Base-by-base conservation (phyloP, 2,329 filamentous ascomycete genomes). In the Periconia sp. region DNA sequence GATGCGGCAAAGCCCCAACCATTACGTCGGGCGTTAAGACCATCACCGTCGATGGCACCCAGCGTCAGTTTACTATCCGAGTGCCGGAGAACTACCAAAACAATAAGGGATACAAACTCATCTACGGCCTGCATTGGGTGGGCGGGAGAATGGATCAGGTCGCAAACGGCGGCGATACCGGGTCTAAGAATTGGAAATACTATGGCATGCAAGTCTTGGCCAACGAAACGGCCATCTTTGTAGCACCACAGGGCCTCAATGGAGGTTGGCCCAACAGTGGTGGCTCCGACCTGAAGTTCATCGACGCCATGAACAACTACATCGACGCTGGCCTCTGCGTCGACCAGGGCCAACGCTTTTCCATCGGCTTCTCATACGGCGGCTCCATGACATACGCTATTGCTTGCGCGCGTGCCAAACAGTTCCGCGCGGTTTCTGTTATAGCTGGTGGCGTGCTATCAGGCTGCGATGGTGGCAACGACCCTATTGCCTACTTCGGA, bases 341-440 rank as follows among this genome's bases (percentile, higher is more conserved):
- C 20, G 71, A 79, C 47, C 61, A 72, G 51, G 62, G 58, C 45
- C 65, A 71, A 51, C 64, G 72, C 49, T 79, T 78, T 58, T 65
- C 74, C 31, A 76, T 73, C 1, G 75, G 75, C 6, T 78, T 74
- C 60, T 74, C 71, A 57, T 77, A 76, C 56, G 75, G 76, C 23
- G 75, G 70, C 35, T 68, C 69, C 33, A 77, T 78, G 73, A 70
- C 67, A 1, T 75, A 69, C 56, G 64, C 72, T 0, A 58, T 76
- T 18, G 75, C 76, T 2, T 78, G 76, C 54, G 67, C 76, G 0
- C 69, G 73, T n/a, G 67, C 75, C 6, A 59, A 61, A 18, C 58
- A 61, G 37, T 71, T 77, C 59, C 68, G 70, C 30, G 76, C 71
- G 37, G 70, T 78, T 13, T 67, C 69, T 3, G 40, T 50, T 2